phyloP scores from a whole-genome alignment of 129 eudicot species.

The Daucus carota region DNA sequence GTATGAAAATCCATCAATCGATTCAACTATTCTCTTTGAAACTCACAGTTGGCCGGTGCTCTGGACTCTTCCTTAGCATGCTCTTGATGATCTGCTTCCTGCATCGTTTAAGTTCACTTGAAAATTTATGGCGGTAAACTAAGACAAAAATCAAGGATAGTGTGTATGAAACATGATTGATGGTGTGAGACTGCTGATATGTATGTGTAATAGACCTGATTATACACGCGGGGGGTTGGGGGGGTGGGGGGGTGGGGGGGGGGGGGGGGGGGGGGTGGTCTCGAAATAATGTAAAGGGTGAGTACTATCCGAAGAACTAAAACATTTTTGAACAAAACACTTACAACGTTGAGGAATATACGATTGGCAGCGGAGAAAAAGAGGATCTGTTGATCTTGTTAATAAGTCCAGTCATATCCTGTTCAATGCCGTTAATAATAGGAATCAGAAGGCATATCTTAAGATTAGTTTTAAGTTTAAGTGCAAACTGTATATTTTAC shows the following conservation, averaged over 20 bases:
- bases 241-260: too few relatives aligned
- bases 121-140: too few relatives aligned
- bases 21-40: neutral
- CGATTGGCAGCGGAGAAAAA: slow-evolving; percentile 90
- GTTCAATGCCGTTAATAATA: slow-evolving; percentile 11
- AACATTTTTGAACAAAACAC: slow-evolving; percentile 28
- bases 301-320: too few relatives aligned
- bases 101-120: slow-evolving; percentile 16
- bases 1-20: neutral
- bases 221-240: too few relatives aligned
- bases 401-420: slow-evolving; percentile 95
- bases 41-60: slow-evolving; percentile 94
- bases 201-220: too few relatives aligned
- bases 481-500: slow-evolving; percentile 2
- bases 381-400: slow-evolving; percentile 83
- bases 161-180: too few relatives aligned
- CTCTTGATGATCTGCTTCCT: slow-evolving; percentile 94
- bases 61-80: slow-evolving; percentile 93
- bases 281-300: too few relatives aligned
- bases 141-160: too few relatives aligned
- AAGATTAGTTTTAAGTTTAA: neutral
- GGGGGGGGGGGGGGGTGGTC: too few relatives aligned
- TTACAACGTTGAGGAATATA: slow-evolving; percentile 83
- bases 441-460: too few relatives aligned
- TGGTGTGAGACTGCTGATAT: too few relatives aligned